These are phyloP conservation scores for Takashimella tepidaria DNA, from an alignment of 1,284 basidiomycete genomes.

Conservation along the genomic window DNA sequence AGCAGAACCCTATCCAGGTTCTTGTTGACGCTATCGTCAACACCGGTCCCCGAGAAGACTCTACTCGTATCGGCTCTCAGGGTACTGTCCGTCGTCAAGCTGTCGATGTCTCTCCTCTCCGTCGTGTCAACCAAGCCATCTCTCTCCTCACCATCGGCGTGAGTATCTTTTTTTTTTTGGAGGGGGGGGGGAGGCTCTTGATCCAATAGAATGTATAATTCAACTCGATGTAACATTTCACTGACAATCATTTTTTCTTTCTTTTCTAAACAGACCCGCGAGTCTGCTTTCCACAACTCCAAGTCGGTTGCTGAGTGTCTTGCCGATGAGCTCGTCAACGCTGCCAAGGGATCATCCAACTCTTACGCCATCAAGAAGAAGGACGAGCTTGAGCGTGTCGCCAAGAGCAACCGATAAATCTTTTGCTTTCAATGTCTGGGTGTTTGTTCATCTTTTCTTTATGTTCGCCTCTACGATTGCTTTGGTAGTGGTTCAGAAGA, in stretches of 20 bases:
- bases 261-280: constrained; percentile 66
- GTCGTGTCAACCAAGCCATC: constrained; percentile 97
- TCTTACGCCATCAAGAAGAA: constrained; percentile 90
- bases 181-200: too few species aligned
- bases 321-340: constrained; percentile 99
- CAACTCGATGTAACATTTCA: too few species aligned
- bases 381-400: constrained; percentile 88
- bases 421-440: too few species aligned
- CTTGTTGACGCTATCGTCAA: constrained; percentile 97
- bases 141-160: constrained; percentile 92
- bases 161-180: constrained; percentile 45
- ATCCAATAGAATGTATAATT: too few species aligned
- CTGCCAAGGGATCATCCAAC: constrained; percentile 99
- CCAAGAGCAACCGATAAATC: constrained; percentile 95
- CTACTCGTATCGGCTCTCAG: constrained; percentile 99
- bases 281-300: constrained; percentile 99
- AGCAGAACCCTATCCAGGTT: constrained; percentile 99
- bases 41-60: constrained; percentile 99
- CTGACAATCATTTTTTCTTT: constrained; percentile 5
- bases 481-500: too few species aligned
- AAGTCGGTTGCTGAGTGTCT: constrained; percentile 99
- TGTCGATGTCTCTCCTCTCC: constrained; percentile 97
- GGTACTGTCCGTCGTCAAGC: constrained; percentile 99
- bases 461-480: background rate
- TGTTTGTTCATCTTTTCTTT: constrained; percentile 7